Base-by-base conservation (phyloP, 202 grass and related monocot species). In the Dendrocalamus latiflorus region DNA sequence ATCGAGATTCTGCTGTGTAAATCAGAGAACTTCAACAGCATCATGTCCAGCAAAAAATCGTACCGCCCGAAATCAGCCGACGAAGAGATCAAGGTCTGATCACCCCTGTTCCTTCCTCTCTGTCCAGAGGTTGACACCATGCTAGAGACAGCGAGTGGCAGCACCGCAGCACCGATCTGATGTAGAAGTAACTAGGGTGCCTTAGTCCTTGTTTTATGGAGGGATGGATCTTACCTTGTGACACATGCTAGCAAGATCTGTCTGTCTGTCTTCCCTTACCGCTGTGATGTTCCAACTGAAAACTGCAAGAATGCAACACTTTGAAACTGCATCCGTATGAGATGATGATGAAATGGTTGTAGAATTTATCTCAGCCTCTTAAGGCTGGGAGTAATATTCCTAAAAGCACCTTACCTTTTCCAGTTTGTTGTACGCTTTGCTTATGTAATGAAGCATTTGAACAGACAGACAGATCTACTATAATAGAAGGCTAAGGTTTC, bases 1-100 rank as follows among this genome's bases (percentile, higher is more conserved):
- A 98, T 98, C 37, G 95, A 98, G 81, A 98, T 98, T 58, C 68
- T n/a, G n/a, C n/a, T n/a, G n/a, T n/a, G n/a, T n/a, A n/a, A n/a
- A n/a, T n/a, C n/a, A n/a, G n/a, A n/a, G 8, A 92, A 88, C 49
- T 95, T 95, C 81, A 84, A 91, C 45, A 84, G 70, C 62, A 84
- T 95, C 34, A 90, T 93, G 65, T 80, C 91, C 6, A 83, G 73
- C 62, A 84, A 88, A 53, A 98, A 90, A 74, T 88, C 81, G 2
- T 83, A 86, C 83, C 64, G 76, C n/a, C 84, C 48, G 14, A 94
- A 93, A 59, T 84, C 81, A 0, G 50, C 81, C 17, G 84, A 89
- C 49, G 68, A 90, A 37, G 89, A 94, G 43, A 76, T 88, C n/a
- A 87, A 91, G 67, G 86, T 90, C 57, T 93, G 77, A 93, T 76